Base-by-base conservation (phyloP, 2,329 filamentous ascomycete genomes). In the Colletotrichum scovillei region DNA sequence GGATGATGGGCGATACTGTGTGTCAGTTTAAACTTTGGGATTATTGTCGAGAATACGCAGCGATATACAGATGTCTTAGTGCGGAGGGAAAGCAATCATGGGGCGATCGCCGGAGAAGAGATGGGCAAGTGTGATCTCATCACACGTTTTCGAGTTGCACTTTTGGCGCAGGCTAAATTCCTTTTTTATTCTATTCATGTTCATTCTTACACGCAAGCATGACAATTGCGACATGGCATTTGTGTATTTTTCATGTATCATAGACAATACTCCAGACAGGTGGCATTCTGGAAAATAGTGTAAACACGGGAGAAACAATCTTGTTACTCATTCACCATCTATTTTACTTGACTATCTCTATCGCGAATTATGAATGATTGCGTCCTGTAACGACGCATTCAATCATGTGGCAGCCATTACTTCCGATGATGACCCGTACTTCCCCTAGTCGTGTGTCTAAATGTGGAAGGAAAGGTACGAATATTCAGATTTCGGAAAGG, bases 11-110 rank as follows among this genome's bases (percentile, higher is more conserved):
- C 57, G 19, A 42, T 19, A 14, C 28, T 46, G 42, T 46, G 64
- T 58, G 52, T 63, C 49, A 68, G 52, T 58, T 72, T 58, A 58
- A 16, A 52, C 49, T 42, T 68, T 68, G 38, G 64, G 28, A 14
- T 42, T 42, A 52, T 24, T 58, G 52, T 67, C 22, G 9, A 22
- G 24, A 55, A 60, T 63, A 52, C 26, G 63, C 35, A 35, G 63
- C 57, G 49, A 57, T 68, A 57, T 63, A 24, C 19, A 55, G 52
- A 52, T 16, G n/a, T 46, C 19, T 6, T 63, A 46, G 30, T 22
- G n/a, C 8, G n/a, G 56, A 57, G 49, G 63, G 49, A 63, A n/a
- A 57, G 55, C 16, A 35, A 26, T 22, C 19, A 56, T 19, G 12
- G 28, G 22, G 46, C 49, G 49, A 58, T 68, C 49, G 35, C 22